phyloP scores from a whole-genome alignment of 352 stramenopile genomes.

The Phytophthora ohioensis region DNA sequence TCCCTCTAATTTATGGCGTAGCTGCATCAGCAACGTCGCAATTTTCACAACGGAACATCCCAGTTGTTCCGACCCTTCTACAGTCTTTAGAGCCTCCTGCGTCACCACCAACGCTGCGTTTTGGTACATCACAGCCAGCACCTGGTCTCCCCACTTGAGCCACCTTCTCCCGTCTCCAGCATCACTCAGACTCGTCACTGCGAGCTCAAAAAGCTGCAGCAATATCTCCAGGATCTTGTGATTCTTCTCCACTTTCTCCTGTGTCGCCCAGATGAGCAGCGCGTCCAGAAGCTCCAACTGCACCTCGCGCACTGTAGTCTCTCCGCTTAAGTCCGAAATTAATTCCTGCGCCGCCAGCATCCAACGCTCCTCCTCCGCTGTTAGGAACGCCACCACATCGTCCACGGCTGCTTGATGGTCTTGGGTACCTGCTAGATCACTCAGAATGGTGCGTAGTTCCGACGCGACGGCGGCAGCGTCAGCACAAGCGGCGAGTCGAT shows the following conservation, averaged over 20 bases:
- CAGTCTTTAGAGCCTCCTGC: neutral
- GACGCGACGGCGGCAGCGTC: slow-evolving; percentile 23
- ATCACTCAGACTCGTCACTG: slow-evolving; percentile 19
- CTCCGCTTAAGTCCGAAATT: slow-evolving; percentile 38
- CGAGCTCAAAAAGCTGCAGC: slow-evolving; percentile 29
- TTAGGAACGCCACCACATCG: slow-evolving; percentile 32
- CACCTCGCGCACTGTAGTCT: neutral
- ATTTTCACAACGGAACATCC: slow-evolving; percentile 23
- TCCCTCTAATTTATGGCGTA: slow-evolving; percentile 31
- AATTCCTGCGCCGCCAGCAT: slow-evolving; percentile 3
- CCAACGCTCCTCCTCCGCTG: slow-evolving; percentile 27
- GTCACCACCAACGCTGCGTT: slow-evolving; percentile 19
- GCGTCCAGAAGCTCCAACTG: slow-evolving; percentile 34
- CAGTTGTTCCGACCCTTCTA: neutral
- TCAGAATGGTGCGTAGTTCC: slow-evolving; percentile 19
- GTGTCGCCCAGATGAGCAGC: slow-evolving; percentile 17
- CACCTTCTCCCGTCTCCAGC: slow-evolving; percentile 26
- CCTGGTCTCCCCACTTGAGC: slow-evolving; percentile 40
- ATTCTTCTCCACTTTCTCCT: slow-evolving; percentile 9
- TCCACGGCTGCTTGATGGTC: slow-evolving; percentile 19
- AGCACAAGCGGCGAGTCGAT: slow-evolving; percentile 21
- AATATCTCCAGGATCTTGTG: slow-evolving; percentile 11
- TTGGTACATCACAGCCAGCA: slow-evolving; percentile 30
- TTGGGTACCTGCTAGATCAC: slow-evolving; percentile 7
- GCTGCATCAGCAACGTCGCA: slow-evolving; percentile 27